Base-by-base conservation (phyloP, 2,329 filamentous ascomycete species). In the Dendrostoma leiphaemia region DNA sequence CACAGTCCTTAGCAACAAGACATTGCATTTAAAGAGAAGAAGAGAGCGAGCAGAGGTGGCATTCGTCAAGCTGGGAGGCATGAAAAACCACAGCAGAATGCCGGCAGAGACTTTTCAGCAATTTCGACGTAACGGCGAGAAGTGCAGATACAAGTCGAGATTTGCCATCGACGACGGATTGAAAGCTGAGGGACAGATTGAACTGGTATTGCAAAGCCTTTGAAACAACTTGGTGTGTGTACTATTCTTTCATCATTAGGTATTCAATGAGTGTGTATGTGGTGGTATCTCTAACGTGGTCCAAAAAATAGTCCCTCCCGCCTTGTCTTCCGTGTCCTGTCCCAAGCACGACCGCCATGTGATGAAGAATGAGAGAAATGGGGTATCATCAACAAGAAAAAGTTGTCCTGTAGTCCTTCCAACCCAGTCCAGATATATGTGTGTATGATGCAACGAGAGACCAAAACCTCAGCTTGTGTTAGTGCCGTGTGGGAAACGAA, bases 311-410 rank as follows among this genome's bases (percentile, higher is more conserved):
- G 6, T 26, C 13, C 23, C 23, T 21, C n/a, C 38, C 23, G 21
- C 34, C 34, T 43, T 54, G 13, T 41, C 17, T 32, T 46, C 31
- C 34, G 40, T 35, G 29, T 26, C 24, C 34, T 19, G 40, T 24
- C 19, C 21, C 7, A 21, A 28, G 32, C 15, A 26, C 19, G 32
- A 38, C 48, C 48, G 48, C 53, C 48, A 35, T 38, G 21, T 55
- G 21, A 26, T 48, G 26, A 51, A 23, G 45, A 54, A 51, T 46
- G 53, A 55, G 53, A 55, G 53, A 23, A 47, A 51, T 51, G 28
- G 41, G 41, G 41, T 29, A 45, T 28, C 41, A 45, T 29, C 24
- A 29, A 44, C 6, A 32, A 3, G 23, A 52, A 38, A 44, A 35
- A 43, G 13, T 31, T 26, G 29, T 34, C 48, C 26, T 47, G 15